Percentiles rank a stretch among this genome's conserved stretches.
phyloP scores from a whole-genome alignment of 2,329 filamentous ascomycete genomes.

The Rhexocercosporidium sp. region DNA sequence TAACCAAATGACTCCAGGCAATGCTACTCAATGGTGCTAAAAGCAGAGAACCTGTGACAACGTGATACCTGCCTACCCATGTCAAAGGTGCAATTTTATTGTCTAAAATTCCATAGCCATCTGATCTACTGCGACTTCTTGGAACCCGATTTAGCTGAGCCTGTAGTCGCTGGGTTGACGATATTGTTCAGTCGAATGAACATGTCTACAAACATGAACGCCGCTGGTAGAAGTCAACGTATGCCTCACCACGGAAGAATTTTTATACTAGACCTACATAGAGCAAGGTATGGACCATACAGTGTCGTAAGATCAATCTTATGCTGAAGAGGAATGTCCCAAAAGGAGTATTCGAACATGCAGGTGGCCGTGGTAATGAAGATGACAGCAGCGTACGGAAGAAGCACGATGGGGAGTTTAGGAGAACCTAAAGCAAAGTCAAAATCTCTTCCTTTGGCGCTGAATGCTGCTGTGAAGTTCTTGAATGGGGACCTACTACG shows the following conservation, averaged over 20 bases:
- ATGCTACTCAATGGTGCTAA: too few relatives aligned
- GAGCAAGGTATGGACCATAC: constrained; percentile 61
- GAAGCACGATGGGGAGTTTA: constrained; percentile 61
- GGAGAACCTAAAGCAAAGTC: constrained; percentile 63
- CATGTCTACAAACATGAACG: constrained; percentile 51
- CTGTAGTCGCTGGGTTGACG: constrained; percentile 18
- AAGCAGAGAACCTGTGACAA: background rate
- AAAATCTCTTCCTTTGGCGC: background rate
- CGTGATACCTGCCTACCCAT: too few relatives aligned
- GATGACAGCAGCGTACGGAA: constrained; percentile 64
- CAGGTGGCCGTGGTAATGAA: constrained; percentile 67
- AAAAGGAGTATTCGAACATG: constrained; percentile 63
- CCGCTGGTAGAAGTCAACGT: constrained; percentile 36
- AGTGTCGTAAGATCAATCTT: constrained; percentile 56
- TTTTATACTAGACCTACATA: constrained; percentile 52
- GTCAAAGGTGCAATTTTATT: background rate
- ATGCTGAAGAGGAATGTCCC: constrained; percentile 52
- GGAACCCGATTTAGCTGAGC: background rate
- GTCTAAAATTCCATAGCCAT: background rate
- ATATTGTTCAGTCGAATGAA: constrained; percentile 40
- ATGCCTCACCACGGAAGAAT: background rate
- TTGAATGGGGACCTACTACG: constrained; percentile 46
- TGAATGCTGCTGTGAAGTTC: background rate
- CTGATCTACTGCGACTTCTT: constrained; percentile 10
- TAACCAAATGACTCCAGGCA: too few relatives aligned